Evolutionary conservation across 1,139 yeast species (phyloP), one percentile per base, ranked within the genome.

Genomic region (Magnusiomyces clavatus): DNA sequence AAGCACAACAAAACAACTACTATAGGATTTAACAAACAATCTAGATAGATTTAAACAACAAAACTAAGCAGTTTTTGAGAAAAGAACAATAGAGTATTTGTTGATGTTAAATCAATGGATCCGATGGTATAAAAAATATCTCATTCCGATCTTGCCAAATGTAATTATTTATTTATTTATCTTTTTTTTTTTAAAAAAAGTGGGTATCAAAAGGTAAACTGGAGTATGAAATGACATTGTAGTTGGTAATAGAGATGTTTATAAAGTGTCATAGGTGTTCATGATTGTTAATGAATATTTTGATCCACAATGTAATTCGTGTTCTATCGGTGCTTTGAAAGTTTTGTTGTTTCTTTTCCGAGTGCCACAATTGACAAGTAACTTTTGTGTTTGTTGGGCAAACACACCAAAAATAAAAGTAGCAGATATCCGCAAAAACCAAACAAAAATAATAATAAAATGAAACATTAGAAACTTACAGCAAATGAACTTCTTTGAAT

Each of bases 401-500:
- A 14, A 20, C 14, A 11, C 10, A 14, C 6, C 2, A 42, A 42
- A 42, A 17, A 11, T 3, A 42, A 16, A 42, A 19, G n/a, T 24
- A 24, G 29, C n/a, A 20, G 14, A n/a, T 13, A 20, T n/a, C n/a
- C 13, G 13, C 13, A 16, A 42, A 17, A 42, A 19, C 14, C 17
- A 42, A 42, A 12, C 11, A n/a, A 16, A 42, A 19, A 42, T 17
- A 12, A 20, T 16, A 13, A 19, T 16, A 45, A 17, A 14, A 13
- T 35, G 13, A 12, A 14, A 24, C 14, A 24, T 20, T 12, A 39
- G 41, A 39, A n/a, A 56, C 59, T 52, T 56, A 57, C 60, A 16
- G 60, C 56, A 54, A 54, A 57, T 16, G 50, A 48, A 48, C 52
- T 45, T 10, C 48, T 13, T 37, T 50, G 54, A 16, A 51, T 46